These are phyloP conservation scores for Hibiscus syriacus DNA, from an alignment of 345 rosid species.

Conservation along the genomic window DNA sequence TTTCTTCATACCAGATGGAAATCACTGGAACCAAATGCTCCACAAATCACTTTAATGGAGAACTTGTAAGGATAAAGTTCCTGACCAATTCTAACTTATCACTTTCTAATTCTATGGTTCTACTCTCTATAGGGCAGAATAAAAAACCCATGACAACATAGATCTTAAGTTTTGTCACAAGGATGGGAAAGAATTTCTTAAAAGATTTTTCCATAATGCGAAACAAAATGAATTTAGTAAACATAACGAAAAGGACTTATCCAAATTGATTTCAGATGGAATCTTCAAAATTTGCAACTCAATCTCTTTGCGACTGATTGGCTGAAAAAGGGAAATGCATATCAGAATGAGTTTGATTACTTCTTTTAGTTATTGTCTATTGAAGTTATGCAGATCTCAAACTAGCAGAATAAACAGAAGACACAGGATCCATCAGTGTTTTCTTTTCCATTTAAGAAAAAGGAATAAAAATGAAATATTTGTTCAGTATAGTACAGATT, in stretches of 20 bases:
- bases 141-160: background rate
- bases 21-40: constrained; percentile 59
- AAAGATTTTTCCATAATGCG: background rate
- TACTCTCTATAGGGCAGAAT: background rate
- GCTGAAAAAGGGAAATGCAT: constrained; percentile 32
- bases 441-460: background rate
- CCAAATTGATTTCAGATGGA: constrained; percentile 52
- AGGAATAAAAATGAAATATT: background rate
- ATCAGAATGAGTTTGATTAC: constrained; percentile 3
- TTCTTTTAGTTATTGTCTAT: background rate
- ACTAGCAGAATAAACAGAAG: background rate
- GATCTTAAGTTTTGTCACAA: background rate
- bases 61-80: background rate
- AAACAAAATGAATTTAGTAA: background rate
- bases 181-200: background rate
- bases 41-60: background rate
- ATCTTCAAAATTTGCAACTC: constrained; percentile 58
- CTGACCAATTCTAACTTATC: background rate
- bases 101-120: background rate
- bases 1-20: constrained; percentile 58
- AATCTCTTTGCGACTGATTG: constrained; percentile 58
- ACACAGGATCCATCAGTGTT: background rate
- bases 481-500: background rate
- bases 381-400: background rate
- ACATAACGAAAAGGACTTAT: constrained; percentile 49